Evolutionary conservation across 345 rosid genomes (phyloP), one percentile per base, ranked within the genome.

Genomic region (Chamaenerion angustifolium): DNA sequence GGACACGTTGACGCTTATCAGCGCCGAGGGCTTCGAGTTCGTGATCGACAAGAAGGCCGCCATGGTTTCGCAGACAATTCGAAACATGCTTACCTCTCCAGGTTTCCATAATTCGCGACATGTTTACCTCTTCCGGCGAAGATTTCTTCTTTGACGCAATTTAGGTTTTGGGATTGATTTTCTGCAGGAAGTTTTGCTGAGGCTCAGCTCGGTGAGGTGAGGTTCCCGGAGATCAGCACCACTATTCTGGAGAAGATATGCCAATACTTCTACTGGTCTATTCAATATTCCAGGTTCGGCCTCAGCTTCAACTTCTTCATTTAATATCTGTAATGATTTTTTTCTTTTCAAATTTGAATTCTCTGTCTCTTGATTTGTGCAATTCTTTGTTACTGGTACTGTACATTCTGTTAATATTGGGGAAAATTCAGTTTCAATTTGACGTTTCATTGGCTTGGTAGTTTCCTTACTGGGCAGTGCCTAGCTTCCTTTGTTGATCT

Each of bases 61-160:
- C 21, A 82, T 79, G 95, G 95, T 85, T 66, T 85, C 95, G 23
- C 88, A 82, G 56, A 85, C 92, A 52, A 85, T 85, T 44, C 80
- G 88, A 42, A 85, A 82, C 88, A 85, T 85, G 95, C 81, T 82
- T 18, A 85, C 88, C 49, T 85, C 95, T 62, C 88, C 92, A 70
- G 95, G 95, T 59, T 52, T 16, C 12, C 0, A 31, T 31, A 4
- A 85, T 85, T 44, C 80, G 85, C 45, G 82, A 82, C 85, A 85
- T 85, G 95, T 80, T 82, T 23, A 85, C 88, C 49, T 85, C 95
- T 62, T 85, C 92, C 68, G 95, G 88, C 1, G 37, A 31, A 31
- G 37, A 31, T 31, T 31, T 31, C 7, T 31, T 59, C 49, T 16
- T 7, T 0, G 11, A n/a, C 9, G 27, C 48, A 48, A 11, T 46